Base-by-base conservation (phyloP, 148 eudicot species). In the Pouteria glomerata region DNA sequence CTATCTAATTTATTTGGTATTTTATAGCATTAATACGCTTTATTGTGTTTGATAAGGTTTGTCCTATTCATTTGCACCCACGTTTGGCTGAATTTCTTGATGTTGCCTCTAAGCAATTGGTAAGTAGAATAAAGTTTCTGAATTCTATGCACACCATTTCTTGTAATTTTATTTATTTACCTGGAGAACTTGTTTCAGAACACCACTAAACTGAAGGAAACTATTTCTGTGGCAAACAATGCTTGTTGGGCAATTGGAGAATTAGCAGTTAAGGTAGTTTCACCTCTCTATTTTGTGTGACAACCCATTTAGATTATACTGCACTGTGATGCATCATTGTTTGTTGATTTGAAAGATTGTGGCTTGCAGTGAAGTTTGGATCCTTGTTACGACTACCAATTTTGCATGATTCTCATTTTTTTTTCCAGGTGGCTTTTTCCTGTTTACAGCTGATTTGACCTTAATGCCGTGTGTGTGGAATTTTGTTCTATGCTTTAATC, bases 171-270 rank as follows among this genome's bases (percentile, higher is more conserved):
- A 3, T 58, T n/a, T 42, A 41, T 56, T 73, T 33, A 48, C 62
- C 6, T 8, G 42, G 45, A 66, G 65, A 60, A 39, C 76, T 66
- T 68, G 21, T 61, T n/a, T 37, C 90, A 95, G 97, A 87, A 83
- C 52, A 82, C 78, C 29, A 71, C 90, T 24, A 92, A 87, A 83
- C 81, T 95, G 83, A 89, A 83, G 80, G 99, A 91, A 42, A 76
- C 86, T 64, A 75, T 90, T 51, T 95, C 99, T 57, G 99, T 95
- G 55, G 99, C 97, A 78, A 95, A 95, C 82, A 95, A 95, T 87
- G 99, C 99, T 74, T 95, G 99, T 77, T 95, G 99, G 99, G 99
- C 99, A 60, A 84, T 95, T 72, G 99, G 99, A 55, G 99, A 95
- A 85, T 77, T 95, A 73, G 99, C 99, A 35, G 77, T 95, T 56